Evolutionary conservation across 202 grass and related monocot genomes (phyloP), one percentile per base, ranked within the genome.

Genomic region (Cymbopogon flexuosus): DNA sequence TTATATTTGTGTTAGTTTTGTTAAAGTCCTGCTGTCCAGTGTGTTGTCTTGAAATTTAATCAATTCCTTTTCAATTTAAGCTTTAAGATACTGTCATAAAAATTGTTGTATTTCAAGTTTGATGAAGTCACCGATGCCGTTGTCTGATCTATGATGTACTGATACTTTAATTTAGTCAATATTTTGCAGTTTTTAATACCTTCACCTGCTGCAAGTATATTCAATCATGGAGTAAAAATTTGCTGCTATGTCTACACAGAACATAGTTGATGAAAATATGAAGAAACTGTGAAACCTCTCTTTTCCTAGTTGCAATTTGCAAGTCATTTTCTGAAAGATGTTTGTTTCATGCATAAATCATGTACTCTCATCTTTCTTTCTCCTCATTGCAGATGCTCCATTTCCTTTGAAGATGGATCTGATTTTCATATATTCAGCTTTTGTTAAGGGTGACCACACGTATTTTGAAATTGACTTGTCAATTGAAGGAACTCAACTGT

Each of bases 351-450:
- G 49, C 72, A 68, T 54, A 75, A 15, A 10, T 12, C 24, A 27
- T 58, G n/a, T 49, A 39, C n/a, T 76, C 71, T 71, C 29, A 62
- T 77, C 15, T 70, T 15, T 74, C 24, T 49, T 73, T 59, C 22
- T 60, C 73, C 69, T 29, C 35, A 70, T 85, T 90, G 76, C 96
- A 96, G 92, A 88, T 68, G 81, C 74, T 31, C 84, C 86, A 24
- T 85, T 87, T 59, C 88, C 87, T 18, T 83, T 73, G 76, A 96
- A 93, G 77, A 96, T 88, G 88, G 88, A 95, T 46, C 77, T 89
- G 49, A 75, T 91, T 84, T 99, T 99, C 79, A 88, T 99, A 79
- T 99, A 96, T 90, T 99, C 96, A 9, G 69, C 80, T 46, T 96
- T 99, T 82, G 62, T 96, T 60, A 99, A 90, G 74, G 96, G 95